Conservation (phyloP, 2,329 filamentous ascomycete genomes). For the Fusarium scirpi region DNA sequence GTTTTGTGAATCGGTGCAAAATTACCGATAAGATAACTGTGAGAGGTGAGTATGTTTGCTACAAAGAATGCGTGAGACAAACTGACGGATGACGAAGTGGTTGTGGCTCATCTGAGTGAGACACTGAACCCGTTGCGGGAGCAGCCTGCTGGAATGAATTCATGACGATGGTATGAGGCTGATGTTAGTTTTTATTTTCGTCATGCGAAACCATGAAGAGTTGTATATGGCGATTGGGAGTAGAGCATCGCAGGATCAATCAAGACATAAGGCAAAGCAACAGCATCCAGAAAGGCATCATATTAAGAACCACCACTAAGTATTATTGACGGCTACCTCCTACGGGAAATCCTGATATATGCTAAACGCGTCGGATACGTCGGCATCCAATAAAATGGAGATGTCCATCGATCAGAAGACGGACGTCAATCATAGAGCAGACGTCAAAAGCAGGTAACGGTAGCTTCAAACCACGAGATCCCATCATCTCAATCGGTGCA, state of each 20-base stretch:
- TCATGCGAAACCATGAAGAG: neutral
- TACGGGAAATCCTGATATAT: neutral
- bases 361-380: neutral
- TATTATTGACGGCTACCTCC: neutral
- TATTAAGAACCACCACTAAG: neutral
- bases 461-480: neutral
- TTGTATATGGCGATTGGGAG: too few species aligned
- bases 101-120: neutral
- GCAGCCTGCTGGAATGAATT: neutral
- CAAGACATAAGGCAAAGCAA: neutral
- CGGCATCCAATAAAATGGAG: slow-evolving; percentile 12
- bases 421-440: neutral
- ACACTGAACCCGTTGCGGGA: neutral
- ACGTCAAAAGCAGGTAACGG: neutral
- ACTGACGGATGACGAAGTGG: slow-evolving; percentile 30
- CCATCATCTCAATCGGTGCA: neutral
- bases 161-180: neutral
- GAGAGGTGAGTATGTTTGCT: slow-evolving; percentile 31
- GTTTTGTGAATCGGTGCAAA: slow-evolving; percentile 74
- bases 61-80: neutral
- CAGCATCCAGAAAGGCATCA: neutral
- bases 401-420: slow-evolving; percentile 9
- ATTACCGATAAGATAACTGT: slow-evolving; percentile 73
- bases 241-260: neutral
- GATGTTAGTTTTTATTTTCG: neutral